phyloP scores from a whole-genome alignment of 345 rosid species.

The Arabis hirsuta region DNA sequence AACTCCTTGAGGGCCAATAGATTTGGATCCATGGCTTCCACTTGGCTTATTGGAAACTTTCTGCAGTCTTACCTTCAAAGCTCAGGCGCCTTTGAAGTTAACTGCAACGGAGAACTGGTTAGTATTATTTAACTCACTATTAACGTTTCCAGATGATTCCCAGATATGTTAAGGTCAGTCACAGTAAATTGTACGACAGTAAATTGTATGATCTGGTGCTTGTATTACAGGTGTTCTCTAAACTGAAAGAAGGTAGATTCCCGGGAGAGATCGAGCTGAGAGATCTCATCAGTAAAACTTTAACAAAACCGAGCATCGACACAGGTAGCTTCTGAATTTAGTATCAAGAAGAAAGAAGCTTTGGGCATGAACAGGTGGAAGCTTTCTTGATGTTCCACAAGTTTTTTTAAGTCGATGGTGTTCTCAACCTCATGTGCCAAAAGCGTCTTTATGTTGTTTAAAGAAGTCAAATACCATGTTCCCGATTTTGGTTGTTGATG shows the following conservation, averaged over 20 bases:
- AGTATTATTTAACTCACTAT: constrained; percentile 28
- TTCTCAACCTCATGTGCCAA: constrained; percentile 16
- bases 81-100: constrained; percentile 91
- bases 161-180: constrained; percentile 8
- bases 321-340: constrained; percentile 35
- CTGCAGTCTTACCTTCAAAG: constrained; percentile 83
- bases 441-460: neutral
- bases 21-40: constrained; percentile 83
- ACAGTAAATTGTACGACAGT: constrained; percentile 10
- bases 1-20: constrained; percentile 72
- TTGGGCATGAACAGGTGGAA: neutral
- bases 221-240: constrained; percentile 71
- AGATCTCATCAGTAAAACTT: constrained; percentile 61
- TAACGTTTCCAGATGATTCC: neutral
- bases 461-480: neutral
- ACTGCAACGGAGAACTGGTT: constrained; percentile 69
- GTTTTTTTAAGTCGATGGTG: neutral
- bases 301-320: constrained; percentile 44
- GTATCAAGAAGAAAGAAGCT: constrained; percentile 1
- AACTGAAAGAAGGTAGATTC: constrained; percentile 76
- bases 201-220: constrained; percentile 10
- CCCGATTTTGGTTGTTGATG: neutral
- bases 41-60: constrained; percentile 89
- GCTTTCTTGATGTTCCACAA: constrained; percentile 5
- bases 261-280: constrained; percentile 86